phyloP scores from a whole-genome alignment of 441 rosid genomes.

The Macaranga tanarius region DNA sequence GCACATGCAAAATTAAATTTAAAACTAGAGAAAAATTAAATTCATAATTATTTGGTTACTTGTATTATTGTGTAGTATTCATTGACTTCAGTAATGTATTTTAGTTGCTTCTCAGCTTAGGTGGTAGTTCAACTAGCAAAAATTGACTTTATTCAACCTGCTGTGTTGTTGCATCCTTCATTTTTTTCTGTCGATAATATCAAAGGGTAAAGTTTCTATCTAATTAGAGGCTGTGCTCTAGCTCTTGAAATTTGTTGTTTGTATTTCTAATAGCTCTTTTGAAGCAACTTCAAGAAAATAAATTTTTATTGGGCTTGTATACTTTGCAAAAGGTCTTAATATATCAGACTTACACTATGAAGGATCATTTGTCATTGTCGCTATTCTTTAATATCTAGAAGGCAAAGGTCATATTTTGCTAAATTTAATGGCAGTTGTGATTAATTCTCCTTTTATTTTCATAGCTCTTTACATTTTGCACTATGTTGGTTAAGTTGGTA shows the following conservation, averaged over 20 bases:
- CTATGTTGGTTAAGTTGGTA: too few relatives aligned
- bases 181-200: constrained; percentile 65
- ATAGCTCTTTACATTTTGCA: too few relatives aligned
- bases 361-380: neutral
- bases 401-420: too few relatives aligned
- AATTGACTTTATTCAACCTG: constrained; percentile 55
- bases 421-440: too few relatives aligned
- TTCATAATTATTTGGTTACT: neutral
- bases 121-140: constrained; percentile 67
- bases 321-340: neutral
- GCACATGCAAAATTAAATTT: neutral
- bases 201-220: constrained; percentile 46
- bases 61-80: neutral
- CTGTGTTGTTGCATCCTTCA: constrained; percentile 73
- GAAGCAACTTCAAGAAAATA: neutral
- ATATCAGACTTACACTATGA: neutral
- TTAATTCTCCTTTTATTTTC: too few relatives aligned
- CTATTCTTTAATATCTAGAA: too few relatives aligned
- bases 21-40: constrained; percentile 2
- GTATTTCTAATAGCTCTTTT: neutral
- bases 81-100: neutral
- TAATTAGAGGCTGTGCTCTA: neutral
- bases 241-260: neutral
- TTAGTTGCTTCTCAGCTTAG: constrained; percentile 49
- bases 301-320: neutral